Evolutionary conservation across 2,329 filamentous ascomycete species (phyloP).

Genomic region (Penicillium polonicum): DNA sequence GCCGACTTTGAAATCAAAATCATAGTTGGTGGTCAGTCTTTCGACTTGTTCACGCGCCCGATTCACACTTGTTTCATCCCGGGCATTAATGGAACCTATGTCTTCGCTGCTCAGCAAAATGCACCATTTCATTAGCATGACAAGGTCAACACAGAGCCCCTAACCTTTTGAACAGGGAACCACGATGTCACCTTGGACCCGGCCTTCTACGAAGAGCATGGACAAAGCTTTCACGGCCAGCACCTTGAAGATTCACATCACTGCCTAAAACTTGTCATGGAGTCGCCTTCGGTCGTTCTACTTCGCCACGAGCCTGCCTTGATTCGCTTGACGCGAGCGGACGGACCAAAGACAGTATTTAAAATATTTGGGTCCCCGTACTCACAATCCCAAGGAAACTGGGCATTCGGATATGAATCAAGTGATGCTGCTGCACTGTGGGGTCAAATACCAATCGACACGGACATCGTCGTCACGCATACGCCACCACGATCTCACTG

Average conservation of each 20-base stretch:
- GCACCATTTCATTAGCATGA: not conserved
- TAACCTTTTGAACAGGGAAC: conserved; percentile 47
- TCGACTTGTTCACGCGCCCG: not conserved
- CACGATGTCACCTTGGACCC: conserved; percentile 57
- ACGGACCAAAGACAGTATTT: conserved; percentile 51
- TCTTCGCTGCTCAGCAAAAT: not conserved
- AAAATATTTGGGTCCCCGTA: conserved; percentile 61
- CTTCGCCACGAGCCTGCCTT: conserved; percentile 51
- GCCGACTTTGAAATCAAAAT: conserved; percentile 57
- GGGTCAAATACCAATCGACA: conserved; percentile 50
- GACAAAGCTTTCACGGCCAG: conserved; percentile 46
- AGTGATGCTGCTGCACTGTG: conserved; percentile 47
- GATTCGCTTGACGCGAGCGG: conserved; percentile 45
- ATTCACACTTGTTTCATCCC: not conserved
- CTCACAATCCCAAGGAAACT: conserved; percentile 48
- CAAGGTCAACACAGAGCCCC: not conserved
- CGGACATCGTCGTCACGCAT: conserved; percentile 58
- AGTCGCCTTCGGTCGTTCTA: conserved; percentile 49
- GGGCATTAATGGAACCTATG: not conserved
- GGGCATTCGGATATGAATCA: conserved; percentile 57
- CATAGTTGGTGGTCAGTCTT: conserved; percentile 51
- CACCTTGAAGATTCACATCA: conserved; percentile 44
- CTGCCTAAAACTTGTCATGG: conserved; percentile 46
- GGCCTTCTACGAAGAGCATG: conserved; percentile 47
- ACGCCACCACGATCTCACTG: conserved; percentile 53